phyloP scores from a whole-genome alignment of 495 filamentous ascomycete species.

The Neurospora sp. region DNA sequence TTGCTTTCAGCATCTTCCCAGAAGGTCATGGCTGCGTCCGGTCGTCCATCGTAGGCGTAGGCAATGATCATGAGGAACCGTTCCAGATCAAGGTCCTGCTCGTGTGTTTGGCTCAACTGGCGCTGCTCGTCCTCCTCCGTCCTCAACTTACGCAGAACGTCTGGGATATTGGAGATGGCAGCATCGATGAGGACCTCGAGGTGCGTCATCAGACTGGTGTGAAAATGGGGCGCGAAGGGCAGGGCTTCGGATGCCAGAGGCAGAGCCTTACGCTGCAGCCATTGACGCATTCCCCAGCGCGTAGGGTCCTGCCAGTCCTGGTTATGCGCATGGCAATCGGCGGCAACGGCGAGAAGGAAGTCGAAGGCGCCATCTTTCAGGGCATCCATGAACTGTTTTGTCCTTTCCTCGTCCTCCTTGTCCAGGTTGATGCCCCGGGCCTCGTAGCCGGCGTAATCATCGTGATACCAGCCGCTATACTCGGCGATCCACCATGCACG shows the following conservation, averaged over 20 bases:
- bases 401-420: slow-evolving; percentile 56
- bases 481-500: slow-evolving; percentile 79
- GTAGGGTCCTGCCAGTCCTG: slow-evolving; percentile 73
- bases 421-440: slow-evolving; percentile 43
- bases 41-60: slow-evolving; percentile 76
- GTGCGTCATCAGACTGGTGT: slow-evolving; percentile 60
- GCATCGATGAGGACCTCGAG: slow-evolving; percentile 80
- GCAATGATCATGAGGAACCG: slow-evolving; percentile 85
- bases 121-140: slow-evolving; percentile 83
- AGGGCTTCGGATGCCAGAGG: slow-evolving; percentile 51
- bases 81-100: slow-evolving; percentile 76
- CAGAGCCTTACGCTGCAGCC: slow-evolving; percentile 67
- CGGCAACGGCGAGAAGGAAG: slow-evolving; percentile 74
- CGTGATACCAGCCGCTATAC: slow-evolving; percentile 81
- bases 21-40: slow-evolving; percentile 74
- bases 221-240: slow-evolving; percentile 53
- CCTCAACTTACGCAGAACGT: slow-evolving; percentile 76
- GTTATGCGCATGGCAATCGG: slow-evolving; percentile 48
- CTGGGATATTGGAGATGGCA: slow-evolving; percentile 89
- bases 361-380: slow-evolving; percentile 87
- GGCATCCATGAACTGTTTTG: slow-evolving; percentile 60
- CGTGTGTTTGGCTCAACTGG: slow-evolving; percentile 55
- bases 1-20: slow-evolving; percentile 87
- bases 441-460: slow-evolving; percentile 50
- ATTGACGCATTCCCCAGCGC: slow-evolving; percentile 59